phyloP scores from a whole-genome alignment of 108 stramenopile genomes.

The Hondaea fermentalgiana region DNA sequence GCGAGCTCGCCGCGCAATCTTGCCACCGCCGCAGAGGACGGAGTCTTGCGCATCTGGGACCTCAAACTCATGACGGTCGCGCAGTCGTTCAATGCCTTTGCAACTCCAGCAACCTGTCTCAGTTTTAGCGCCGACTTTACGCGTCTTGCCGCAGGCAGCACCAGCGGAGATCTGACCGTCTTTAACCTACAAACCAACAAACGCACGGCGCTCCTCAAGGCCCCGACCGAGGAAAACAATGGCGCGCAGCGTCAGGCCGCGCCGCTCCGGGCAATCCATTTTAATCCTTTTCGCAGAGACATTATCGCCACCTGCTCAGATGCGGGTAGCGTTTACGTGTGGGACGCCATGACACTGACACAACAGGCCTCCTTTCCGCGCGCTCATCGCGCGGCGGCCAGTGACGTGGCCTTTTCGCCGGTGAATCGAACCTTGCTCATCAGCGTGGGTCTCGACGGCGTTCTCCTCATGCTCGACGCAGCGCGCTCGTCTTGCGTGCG shows the following conservation, averaged over 20 bases:
- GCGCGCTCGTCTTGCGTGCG: background rate
- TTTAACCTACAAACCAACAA: background rate
- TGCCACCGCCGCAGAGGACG: background rate
- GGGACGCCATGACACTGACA: background rate
- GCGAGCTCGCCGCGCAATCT: background rate
- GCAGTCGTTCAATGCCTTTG: background rate
- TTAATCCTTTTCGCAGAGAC: background rate
- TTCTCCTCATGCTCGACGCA: background rate
- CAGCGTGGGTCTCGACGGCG: background rate
- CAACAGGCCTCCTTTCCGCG: background rate
- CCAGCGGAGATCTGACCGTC: background rate
- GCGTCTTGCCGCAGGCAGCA: background rate
- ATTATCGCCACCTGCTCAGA: background rate
- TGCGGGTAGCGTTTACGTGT: background rate
- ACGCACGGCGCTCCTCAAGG: background rate
- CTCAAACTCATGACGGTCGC: background rate
- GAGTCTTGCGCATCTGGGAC: background rate
- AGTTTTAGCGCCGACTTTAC: background rate
- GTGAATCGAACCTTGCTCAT: background rate
- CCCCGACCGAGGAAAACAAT: background rate
- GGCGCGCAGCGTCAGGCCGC: background rate
- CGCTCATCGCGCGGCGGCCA: background rate
- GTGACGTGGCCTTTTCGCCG: background rate
- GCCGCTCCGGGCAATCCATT: background rate
- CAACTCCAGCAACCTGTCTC: background rate